Base-by-base conservation (phyloP, 1,284 basidiomycete genomes). In the Ustilago esculenta region DNA sequence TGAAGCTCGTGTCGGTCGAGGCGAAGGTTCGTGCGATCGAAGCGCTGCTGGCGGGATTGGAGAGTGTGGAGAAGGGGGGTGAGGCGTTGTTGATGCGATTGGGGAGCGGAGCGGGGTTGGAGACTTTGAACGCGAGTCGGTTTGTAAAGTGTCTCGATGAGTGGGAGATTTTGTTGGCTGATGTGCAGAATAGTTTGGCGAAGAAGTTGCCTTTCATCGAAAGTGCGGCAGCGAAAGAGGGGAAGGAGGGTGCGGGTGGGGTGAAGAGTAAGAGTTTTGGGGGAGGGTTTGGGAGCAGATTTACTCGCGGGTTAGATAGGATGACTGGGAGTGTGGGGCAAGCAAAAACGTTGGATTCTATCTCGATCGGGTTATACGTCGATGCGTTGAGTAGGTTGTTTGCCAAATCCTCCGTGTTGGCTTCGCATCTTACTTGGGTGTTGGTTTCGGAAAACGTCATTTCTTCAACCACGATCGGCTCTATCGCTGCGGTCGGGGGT, bases 1-100 rank as follows among this genome's bases (percentile, higher is more conserved):
- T 90, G 29, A 94, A 93, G 82, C 85, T 95, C 40, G 84, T 85
- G 12, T 90, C 91, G 73, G 79, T 94, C 30, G 87, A 89, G 43
- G 91, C 92, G 72, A 96, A 96, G 83, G 87, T 93, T 12, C 87
- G 90, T 27, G 90, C 92, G 50, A 87, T 95, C 39, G 90, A 90
- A 56, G 87, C 91, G 41, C 83, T 95, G 25, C 87, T 87, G 57
- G 86, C 86, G 25, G 90, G 90, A 20, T 84, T 95, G 58, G 90
- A 92, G 60, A 88, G 90, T 45, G 84, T 94, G 51, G 87, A 83
- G 53, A 52, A 54, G 39, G 61, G 51, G 15, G 71, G 66, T 0
- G 69, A 59, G 36, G 33, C 48, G 39, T 17, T 72, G 27, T 36
- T 73, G 32, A 39, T 53, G 46, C 53, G 61, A 7, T 29, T 65